These are phyloP conservation scores for Oryza longistaminata DNA, from an alignment of 176 grass and related monocot species.

Conservation along the genomic window DNA sequence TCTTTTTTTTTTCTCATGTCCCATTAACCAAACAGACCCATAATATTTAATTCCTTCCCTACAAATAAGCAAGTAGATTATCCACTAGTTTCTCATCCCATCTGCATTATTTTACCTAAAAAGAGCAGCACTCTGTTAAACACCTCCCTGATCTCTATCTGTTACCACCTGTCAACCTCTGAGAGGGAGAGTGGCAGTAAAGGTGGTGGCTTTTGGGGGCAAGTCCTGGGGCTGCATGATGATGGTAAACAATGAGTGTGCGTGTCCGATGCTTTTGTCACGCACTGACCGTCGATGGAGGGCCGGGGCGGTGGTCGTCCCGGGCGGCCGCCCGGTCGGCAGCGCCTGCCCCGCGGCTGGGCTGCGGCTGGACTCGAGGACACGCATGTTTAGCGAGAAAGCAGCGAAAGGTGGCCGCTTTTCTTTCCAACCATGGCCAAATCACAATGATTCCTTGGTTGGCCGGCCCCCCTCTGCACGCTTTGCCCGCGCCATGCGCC, in stretches of 20 bases:
- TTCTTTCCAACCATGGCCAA: slow-evolving; percentile 50
- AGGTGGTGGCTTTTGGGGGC: slow-evolving; percentile 51
- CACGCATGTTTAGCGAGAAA: slow-evolving; percentile 44
- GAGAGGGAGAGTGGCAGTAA: slow-evolving; percentile 20
- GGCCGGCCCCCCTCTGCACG: neutral
- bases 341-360: neutral
- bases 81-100: too few species aligned
- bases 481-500: neutral
- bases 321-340: slow-evolving; percentile 46
- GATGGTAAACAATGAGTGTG: slow-evolving; percentile 46
- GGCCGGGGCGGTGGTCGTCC: slow-evolving; percentile 1
- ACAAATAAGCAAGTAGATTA: too few species aligned
- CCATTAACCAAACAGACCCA: too few species aligned
- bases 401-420: slow-evolving; percentile 38
- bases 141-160: neutral
- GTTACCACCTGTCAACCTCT: neutral
- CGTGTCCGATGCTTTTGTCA: slow-evolving; percentile 45
- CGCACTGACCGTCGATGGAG: neutral
- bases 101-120: too few species aligned
- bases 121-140: neutral
- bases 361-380: slow-evolving; percentile 24
- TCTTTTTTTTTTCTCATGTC: too few species aligned
- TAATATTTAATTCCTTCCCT: too few species aligned
- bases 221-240: slow-evolving; percentile 29
- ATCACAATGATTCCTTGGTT: slow-evolving; percentile 44